phyloP scores from a whole-genome alignment of 2,329 filamentous ascomycete species.

The Pyrenophora seminiperda region DNA sequence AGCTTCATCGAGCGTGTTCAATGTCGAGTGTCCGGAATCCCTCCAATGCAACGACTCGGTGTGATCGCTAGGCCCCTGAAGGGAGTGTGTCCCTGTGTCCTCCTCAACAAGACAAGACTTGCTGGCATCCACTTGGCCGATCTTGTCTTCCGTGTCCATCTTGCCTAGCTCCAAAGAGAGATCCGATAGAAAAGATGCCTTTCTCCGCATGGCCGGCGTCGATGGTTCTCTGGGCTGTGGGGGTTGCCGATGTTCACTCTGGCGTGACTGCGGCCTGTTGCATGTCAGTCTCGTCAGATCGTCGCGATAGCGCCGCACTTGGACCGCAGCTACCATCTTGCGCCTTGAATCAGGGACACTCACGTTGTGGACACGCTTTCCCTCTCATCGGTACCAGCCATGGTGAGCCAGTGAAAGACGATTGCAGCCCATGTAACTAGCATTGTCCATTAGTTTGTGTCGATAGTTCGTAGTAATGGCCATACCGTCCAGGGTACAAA shows the following conservation, averaged over 20 bases:
- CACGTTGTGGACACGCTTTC: conserved; percentile 16
- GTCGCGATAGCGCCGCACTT: neutral
- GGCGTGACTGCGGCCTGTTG: neutral
- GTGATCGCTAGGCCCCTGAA: neutral
- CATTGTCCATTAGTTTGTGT: conserved; percentile 1
- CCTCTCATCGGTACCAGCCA: conserved; percentile 31
- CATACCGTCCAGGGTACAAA: conserved; percentile 51
- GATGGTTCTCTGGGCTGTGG: neutral
- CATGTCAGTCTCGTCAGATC: neutral
- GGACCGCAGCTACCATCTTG: neutral
- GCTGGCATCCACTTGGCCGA: neutral
- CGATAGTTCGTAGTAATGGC: neutral
- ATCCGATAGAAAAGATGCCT: neutral
- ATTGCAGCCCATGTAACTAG: conserved; percentile 45
- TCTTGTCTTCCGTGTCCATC: neutral
- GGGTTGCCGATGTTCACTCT: neutral
- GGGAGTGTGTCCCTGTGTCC: neutral
- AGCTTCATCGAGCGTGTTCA: neutral
- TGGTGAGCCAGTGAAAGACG: conserved; percentile 46
- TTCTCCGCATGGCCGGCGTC: neutral
- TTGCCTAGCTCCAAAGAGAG: neutral
- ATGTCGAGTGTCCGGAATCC: conserved; percentile 11
- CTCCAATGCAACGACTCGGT: conserved; percentile 2
- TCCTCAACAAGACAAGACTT: neutral
- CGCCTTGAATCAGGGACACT: neutral